A percentile compares a stretch with the other conserved stretches of the same genome.
phyloP scores from a whole-genome alignment of 495 filamentous ascomycete species.

The Hypoxylon trugodes region DNA sequence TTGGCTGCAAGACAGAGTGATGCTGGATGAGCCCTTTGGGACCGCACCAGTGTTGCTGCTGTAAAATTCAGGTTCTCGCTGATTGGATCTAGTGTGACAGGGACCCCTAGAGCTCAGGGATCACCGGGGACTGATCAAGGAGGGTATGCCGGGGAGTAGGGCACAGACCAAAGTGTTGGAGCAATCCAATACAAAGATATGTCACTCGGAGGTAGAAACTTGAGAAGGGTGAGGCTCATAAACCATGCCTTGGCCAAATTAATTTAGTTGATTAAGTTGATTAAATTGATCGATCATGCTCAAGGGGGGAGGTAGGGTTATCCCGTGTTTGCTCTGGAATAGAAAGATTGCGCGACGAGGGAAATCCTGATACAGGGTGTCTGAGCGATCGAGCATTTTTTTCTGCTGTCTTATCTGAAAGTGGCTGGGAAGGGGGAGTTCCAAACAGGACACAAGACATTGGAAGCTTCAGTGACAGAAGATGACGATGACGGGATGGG shows the following conservation, averaged over 20 bases:
- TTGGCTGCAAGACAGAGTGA: slow-evolving; percentile 31
- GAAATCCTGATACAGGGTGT: not conserved
- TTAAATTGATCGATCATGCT: slow-evolving; percentile 5
- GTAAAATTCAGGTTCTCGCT: slow-evolving; percentile 23
- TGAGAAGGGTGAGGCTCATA: slow-evolving; percentile 25
- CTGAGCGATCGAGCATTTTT: not conserved
- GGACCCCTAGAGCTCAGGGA: slow-evolving; percentile 21
- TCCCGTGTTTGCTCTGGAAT: slow-evolving; percentile 1
- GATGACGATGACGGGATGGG: too few relatives aligned
- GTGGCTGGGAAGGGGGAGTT: slow-evolving; percentile 20
- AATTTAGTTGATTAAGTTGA: slow-evolving; percentile 13
- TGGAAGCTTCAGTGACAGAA: slow-evolving; percentile 18
- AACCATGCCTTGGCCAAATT: slow-evolving; percentile 14
- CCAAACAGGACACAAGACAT: slow-evolving; percentile 6
- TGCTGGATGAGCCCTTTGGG: slow-evolving; percentile 31
- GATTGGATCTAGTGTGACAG: slow-evolving; percentile 36
- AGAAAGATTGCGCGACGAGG: not conserved
- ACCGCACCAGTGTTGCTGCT: slow-evolving; percentile 26
- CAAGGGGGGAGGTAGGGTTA: not conserved
- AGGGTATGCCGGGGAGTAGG: slow-evolving; percentile 12
- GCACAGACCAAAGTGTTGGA: slow-evolving; percentile 27
- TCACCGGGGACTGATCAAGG: slow-evolving; percentile 17
- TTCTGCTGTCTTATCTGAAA: not conserved
- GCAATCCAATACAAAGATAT: slow-evolving; percentile 19
- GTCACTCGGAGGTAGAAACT: not conserved